These are phyloP conservation scores for Leccinum fibrillosum DNA, from an alignment of 768 basidiomycete genomes.

Conservation along the genomic window DNA sequence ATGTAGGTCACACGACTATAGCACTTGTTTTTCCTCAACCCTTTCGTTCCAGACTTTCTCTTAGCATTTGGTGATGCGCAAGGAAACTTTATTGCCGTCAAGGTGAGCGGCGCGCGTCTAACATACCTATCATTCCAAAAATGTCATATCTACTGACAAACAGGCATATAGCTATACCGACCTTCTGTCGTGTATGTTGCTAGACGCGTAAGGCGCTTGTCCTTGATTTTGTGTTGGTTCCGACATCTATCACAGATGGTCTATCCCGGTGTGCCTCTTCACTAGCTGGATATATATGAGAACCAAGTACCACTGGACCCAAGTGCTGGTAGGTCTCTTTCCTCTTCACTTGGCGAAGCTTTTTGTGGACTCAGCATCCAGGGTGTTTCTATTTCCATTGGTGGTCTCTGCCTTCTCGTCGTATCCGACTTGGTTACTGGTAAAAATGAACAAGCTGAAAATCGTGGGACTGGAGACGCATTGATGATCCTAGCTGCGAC, in stretches of 20 bases:
- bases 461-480: conserved; percentile 70
- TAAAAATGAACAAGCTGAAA: conserved; percentile 65
- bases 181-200: conserved; percentile 86
- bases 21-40: background rate
- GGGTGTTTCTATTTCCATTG: conserved; percentile 71
- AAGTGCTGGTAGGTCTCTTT: conserved; percentile 53
- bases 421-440: conserved; percentile 71
- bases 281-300: conserved; percentile 80
- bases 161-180: conserved; percentile 83
- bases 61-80: conserved; percentile 81
- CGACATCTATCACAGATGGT: conserved; percentile 54
- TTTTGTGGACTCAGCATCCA: conserved; percentile 17
- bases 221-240: background rate
- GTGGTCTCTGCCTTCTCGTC: conserved; percentile 75
- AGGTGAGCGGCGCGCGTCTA: conserved; percentile 36
- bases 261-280: conserved; percentile 81
- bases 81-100: conserved; percentile 82
- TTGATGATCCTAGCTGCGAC: conserved; percentile 87
- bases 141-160: background rate
- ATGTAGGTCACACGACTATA: conserved; percentile 45
- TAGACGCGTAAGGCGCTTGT: conserved; percentile 60
- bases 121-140: background rate
- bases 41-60: conserved; percentile 57
- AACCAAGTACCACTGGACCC: conserved; percentile 78
- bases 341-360: background rate